Conservation (phyloP, 306 rosid species). For the Acacia confusa region DNA sequence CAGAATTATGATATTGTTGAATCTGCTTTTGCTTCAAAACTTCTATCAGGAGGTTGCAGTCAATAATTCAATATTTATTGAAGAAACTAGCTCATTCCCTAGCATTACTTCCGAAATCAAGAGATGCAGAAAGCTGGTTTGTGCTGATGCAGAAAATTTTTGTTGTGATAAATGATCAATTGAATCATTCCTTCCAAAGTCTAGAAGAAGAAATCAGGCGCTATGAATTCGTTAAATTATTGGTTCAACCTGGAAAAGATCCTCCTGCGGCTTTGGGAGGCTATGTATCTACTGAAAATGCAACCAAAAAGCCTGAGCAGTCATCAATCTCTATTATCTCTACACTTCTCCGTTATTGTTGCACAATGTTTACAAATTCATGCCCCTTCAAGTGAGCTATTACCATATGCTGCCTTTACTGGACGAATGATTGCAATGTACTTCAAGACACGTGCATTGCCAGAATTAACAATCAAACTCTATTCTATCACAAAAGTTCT, state of each 20-base stretch:
- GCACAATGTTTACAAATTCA: conserved; percentile 67
- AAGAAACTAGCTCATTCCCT: conserved; percentile 84
- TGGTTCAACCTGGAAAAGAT: conserved; percentile 63
- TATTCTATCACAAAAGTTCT: conserved; percentile 62
- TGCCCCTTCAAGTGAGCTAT: conserved; percentile 75
- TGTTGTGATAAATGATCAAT: conserved; percentile 56
- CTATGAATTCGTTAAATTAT: conserved; percentile 46
- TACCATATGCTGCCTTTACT: conserved; percentile 70
- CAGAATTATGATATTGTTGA: conserved; percentile 78
- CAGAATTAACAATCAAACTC: conserved; percentile 72
- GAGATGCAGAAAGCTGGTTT: conserved; percentile 83
- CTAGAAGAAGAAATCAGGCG: conserved; percentile 65
- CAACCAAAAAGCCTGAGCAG: conserved; percentile 49
- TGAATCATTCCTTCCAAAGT: conserved; percentile 74
- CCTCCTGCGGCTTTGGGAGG: conserved; percentile 69
- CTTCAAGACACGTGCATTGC: conserved; percentile 66
- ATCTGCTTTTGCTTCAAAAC: conserved; percentile 63
- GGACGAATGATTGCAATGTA: conserved; percentile 61
- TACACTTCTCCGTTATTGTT: conserved; percentile 66
- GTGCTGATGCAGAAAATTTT: conserved; percentile 69
- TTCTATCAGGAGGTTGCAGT: conserved; percentile 66
- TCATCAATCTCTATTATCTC: conserved; percentile 50
- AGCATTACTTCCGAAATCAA: conserved; percentile 82
- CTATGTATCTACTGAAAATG: conserved; percentile 41
- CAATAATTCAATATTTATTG: conserved; percentile 48